Percentiles rank a stretch among this genome's conserved stretches.
Evolutionary conservation across 139 green algal species (phyloP).

Genomic region (Yamagishiella unicocca): DNA sequence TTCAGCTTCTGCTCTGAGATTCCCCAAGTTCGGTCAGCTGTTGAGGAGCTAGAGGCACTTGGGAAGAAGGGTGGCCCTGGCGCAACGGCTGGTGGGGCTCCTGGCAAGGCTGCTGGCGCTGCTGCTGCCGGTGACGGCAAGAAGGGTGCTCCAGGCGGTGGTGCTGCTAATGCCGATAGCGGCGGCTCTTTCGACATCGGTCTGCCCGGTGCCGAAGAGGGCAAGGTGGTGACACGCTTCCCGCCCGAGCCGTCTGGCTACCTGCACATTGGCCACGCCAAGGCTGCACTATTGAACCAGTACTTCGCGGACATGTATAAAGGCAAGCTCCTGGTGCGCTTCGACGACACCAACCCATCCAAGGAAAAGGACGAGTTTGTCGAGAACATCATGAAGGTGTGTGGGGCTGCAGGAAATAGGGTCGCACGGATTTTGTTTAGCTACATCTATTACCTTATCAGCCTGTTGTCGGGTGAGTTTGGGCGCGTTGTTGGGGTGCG

Average conservation of each 20-base stretch:
- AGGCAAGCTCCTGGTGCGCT: constrained; percentile 90
- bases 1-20: constrained; percentile 71
- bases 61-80: constrained; percentile 46
- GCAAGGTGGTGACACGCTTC: constrained; percentile 98
- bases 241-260: constrained; percentile 96
- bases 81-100: constrained; percentile 7
- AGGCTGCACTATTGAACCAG: constrained; percentile 94
- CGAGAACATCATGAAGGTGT: constrained; percentile 91
- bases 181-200: constrained; percentile 90
- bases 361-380: constrained; percentile 99
- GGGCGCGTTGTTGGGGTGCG: too few species aligned
- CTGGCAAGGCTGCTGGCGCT: neutral
- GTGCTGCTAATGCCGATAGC: neutral
- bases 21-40: constrained; percentile 59
- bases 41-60: constrained; percentile 57
- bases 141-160: neutral
- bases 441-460: too few species aligned
- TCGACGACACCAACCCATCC: constrained; percentile 99
- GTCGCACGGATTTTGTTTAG: too few species aligned
- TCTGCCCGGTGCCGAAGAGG: constrained; percentile 81
- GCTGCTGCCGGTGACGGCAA: constrained; percentile 38
- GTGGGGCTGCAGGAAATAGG: too few species aligned
- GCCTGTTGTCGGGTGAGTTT: too few species aligned
- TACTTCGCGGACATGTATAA: constrained; percentile 95
- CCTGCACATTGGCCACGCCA: constrained; percentile 97